Base-by-base conservation (phyloP, 306 rosid genomes). In the Sophora flavescens region DNA sequence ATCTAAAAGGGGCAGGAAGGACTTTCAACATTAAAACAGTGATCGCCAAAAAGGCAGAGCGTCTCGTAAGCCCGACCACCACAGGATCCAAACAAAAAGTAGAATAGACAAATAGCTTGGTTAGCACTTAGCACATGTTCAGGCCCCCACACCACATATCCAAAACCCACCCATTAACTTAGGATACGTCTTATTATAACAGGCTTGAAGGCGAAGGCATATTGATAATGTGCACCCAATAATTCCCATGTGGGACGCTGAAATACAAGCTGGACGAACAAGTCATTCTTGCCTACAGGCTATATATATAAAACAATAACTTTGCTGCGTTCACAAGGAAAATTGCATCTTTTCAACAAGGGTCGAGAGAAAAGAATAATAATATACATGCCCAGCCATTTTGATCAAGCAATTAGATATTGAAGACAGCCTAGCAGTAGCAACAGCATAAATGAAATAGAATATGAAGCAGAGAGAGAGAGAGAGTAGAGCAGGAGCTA, bases 381-480 rank as follows among this genome's bases (percentile, higher is more conserved):
- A 42, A 80, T 82, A 80, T 85, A 84, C 88, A 83, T 14, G 80
- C 72, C 86, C 76, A 73, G 78, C 82, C 78, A 79, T 72, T 67
- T 72, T 80, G 35, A 78, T 73, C 58, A 84, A 82, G 38, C 77
- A 70, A 87, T 72, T 63, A 70, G 81, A 82, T 80, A 81, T 62
- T 63, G 76, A 78, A 63, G 83, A 82, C 71, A 71, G 78, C 91
- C 84, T 83, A 80, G 77, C 65, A 68, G 78, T 47, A 83, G 78
- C 63, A 78, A 72, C 78, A 77, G 60, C 70, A 79, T 74, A 68
- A 68, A 76, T 62, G 56, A 76, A 85, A 81, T 18, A 65, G 68
- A 63, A 69, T 53, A 64, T 75, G 69, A 77, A 78, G 80, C 80
- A 28, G 39, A 51, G 63, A 48, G 75, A 39, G 70, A 18, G 61